Base-by-base conservation (phyloP, 768 basidiomycete species). In the Phylloporus arenicola region DNA sequence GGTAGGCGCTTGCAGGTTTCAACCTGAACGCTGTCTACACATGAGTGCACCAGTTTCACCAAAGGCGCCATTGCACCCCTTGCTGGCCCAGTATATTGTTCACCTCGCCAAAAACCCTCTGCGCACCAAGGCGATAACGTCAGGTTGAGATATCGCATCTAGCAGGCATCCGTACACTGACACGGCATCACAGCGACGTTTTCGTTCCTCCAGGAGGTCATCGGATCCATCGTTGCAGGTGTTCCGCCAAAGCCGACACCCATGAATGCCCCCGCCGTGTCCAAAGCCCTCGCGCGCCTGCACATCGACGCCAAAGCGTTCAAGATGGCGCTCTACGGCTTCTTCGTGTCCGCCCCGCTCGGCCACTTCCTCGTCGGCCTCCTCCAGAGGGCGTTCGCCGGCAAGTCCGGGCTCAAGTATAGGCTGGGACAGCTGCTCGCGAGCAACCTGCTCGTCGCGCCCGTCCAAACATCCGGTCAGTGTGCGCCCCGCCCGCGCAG, bases 271-370 rank as follows among this genome's bases (percentile, higher is more conserved):
- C 75, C 85, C 3, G 54, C 72, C 20, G 60, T 81, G 54, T 59
- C 74, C 45, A 81, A 78, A 55, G 62, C 71, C 16, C 76, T 86
- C 43, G 81, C 79, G 5, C 71, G 68, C 42, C 71, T 71, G 6
- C 82, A 87, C 63, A 67, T 92, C 45, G 75, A 89, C 63, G 50
- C 72, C 53, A 86, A 83, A 59, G 88, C 92, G 7, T 48, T 87
- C 59, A 91, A 93, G 68, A 90, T 93, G 84, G 86, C 81, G 1
- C 44, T 85, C 19, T 92, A 91, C 62, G 92, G 92, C 52, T 82
- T 87, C 70, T 75, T 86, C 57, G 77, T 94, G 35, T 89, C 89
- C 12, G 92, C 90, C 6, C 92, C 92, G 0, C 64, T 94, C 27
- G 77, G 82, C 37, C 92, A 94, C 62, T 68, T 77, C 64, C 81